phyloP scores from a whole-genome alignment of 257 asterid species.

The Petrea volubilis region DNA sequence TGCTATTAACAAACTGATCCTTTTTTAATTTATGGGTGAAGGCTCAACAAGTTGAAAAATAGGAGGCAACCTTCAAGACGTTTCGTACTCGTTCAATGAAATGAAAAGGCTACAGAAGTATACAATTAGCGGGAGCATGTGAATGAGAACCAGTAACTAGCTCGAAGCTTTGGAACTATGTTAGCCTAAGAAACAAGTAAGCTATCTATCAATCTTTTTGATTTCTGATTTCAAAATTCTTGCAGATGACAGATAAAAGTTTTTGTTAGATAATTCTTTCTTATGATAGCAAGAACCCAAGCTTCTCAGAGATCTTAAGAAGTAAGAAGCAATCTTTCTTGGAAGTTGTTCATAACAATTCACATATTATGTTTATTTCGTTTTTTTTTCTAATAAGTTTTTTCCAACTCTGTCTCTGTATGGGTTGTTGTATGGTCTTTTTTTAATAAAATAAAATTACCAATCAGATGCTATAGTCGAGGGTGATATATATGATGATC shows the following conservation, averaged over 20 bases:
- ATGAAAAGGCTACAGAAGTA: conserved; percentile 65
- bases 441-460: too few species aligned
- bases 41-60: conserved; percentile 71
- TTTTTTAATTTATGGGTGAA: conserved; percentile 34
- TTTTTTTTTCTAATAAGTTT: too few species aligned
- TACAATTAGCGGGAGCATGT: conserved; percentile 64
- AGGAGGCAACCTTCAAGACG: conserved; percentile 66
- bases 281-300: conserved; percentile 58
- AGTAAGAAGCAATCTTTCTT: conserved; percentile 52
- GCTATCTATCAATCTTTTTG: conserved; percentile 13
- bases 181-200: conserved; percentile 58
- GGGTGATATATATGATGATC: too few species aligned
- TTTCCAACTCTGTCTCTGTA: too few species aligned
- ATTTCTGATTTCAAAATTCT: not conserved
- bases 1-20: conserved; percentile 13
- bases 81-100: conserved; percentile 77
- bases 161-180: conserved; percentile 88
- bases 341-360: too few species aligned
- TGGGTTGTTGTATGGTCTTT: too few species aligned
- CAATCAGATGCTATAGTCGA: too few species aligned
- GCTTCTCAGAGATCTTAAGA: conserved; percentile 64
- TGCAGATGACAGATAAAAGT: not conserved
- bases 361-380: too few species aligned
- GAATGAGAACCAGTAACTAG: conserved; percentile 51
- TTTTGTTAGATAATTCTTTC: conserved; percentile 14